phyloP scores from a whole-genome alignment of 2,329 filamentous ascomycete species.

The Pyrenochaeta sp. region DNA sequence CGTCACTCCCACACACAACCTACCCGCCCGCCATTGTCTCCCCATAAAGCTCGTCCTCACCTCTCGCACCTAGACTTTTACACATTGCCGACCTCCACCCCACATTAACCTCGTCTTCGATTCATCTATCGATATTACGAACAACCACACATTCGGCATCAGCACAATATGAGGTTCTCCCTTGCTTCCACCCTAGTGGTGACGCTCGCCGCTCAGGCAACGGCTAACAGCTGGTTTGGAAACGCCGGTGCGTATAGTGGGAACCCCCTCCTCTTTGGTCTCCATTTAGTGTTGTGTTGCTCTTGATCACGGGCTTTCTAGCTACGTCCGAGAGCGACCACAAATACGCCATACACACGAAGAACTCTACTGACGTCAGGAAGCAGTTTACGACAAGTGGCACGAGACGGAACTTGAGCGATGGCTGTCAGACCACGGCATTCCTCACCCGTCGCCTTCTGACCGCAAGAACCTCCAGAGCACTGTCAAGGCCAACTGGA shows the following conservation, averaged over 20 bases:
- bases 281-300: background rate
- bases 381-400: conserved; percentile 95
- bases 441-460: conserved; percentile 88
- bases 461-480: conserved; percentile 95
- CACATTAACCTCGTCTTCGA: conserved; percentile 17
- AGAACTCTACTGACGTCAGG: conserved; percentile 29
- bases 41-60: conserved; percentile 33
- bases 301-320: background rate
- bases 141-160: conserved; percentile 17
- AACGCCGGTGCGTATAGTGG: conserved; percentile 74
- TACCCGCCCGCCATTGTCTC: conserved; percentile 30
- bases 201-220: conserved; percentile 74
- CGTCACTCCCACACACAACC: conserved; percentile 36
- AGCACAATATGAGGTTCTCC: conserved; percentile 75
- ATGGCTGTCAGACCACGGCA: conserved; percentile 91
- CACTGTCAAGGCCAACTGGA: conserved; percentile 90
- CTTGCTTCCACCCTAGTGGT: conserved; percentile 74
- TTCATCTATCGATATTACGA: conserved; percentile 31
- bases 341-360: background rate
- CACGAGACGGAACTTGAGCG: conserved; percentile 96
- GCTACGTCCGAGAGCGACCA: background rate
- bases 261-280: conserved; percentile 26
- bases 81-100: conserved; percentile 13
- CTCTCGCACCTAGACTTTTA: conserved; percentile 18
- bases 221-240: conserved; percentile 84